Conservation (phyloP, 176 grass and related monocot species). For the Cenchrus fungigraminus region DNA sequence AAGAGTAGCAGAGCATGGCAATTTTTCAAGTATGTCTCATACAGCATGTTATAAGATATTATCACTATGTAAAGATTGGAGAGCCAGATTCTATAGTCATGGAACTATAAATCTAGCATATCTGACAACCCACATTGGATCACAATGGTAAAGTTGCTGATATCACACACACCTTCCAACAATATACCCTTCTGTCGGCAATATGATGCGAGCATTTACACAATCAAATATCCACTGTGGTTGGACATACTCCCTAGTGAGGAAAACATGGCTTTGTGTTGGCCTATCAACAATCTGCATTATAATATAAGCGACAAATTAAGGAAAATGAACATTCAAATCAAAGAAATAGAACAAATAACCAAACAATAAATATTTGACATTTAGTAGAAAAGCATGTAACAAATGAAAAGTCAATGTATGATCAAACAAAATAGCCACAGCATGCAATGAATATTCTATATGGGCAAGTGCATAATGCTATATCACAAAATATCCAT, state of each 20-base stretch:
- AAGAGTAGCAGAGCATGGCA: background rate
- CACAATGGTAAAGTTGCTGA: background rate
- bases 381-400: background rate
- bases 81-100: background rate
- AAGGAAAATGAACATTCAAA: background rate
- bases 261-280: constrained; percentile 92
- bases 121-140: background rate
- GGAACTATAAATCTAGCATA: constrained; percentile 5
- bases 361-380: background rate
- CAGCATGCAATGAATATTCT: background rate
- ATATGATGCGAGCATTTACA: constrained; percentile 71
- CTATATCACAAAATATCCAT: background rate
- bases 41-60: background rate
- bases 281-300: constrained; percentile 98
- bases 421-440: background rate
- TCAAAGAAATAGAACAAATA: background rate
- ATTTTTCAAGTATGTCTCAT: background rate
- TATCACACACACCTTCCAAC: constrained; percentile 77
- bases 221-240: constrained; percentile 98
- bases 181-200: constrained; percentile 77
- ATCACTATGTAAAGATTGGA: background rate
- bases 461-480: background rate
- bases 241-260: constrained; percentile 92
- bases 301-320: constrained; percentile 2
- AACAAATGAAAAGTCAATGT: background rate